phyloP scores from a whole-genome alignment of 164 flowering plant species.

The Magnolia officinalis region DNA sequence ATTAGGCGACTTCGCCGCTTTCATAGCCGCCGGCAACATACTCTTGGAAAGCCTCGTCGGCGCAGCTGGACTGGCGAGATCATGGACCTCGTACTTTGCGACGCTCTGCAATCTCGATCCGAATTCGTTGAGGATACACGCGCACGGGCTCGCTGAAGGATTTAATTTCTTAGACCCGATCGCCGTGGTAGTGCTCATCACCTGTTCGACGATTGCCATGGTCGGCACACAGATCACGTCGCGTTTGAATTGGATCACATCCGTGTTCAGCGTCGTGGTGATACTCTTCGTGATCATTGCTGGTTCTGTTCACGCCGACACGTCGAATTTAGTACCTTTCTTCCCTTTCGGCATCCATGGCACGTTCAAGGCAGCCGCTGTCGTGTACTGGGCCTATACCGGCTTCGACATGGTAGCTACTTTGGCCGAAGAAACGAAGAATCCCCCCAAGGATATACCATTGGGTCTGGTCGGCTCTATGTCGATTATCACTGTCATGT shows the following conservation, averaged over 20 bases:
- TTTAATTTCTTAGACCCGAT: slow-evolving; percentile 66
- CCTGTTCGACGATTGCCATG: slow-evolving; percentile 46
- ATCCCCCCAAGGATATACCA: slow-evolving; percentile 69
- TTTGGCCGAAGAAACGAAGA: slow-evolving; percentile 81
- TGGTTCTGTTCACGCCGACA: slow-evolving; percentile 44
- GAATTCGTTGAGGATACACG: slow-evolving; percentile 43
- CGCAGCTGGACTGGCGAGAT: slow-evolving; percentile 64
- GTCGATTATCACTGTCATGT: slow-evolving; percentile 60
- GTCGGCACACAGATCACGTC: slow-evolving; percentile 54
- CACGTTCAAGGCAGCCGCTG: slow-evolving; percentile 60
- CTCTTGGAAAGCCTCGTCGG: slow-evolving; percentile 67
- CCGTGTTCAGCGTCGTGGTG: slow-evolving; percentile 31
- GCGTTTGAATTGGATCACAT: slow-evolving; percentile 43
- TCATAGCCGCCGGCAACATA: slow-evolving; percentile 68
- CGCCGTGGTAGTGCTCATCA: slow-evolving; percentile 44
- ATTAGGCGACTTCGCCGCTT: slow-evolving; percentile 72
- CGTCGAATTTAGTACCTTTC: slow-evolving; percentile 52
- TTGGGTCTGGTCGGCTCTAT: slow-evolving; percentile 71
- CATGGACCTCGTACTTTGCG: slow-evolving; percentile 73
- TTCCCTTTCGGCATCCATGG: slow-evolving; percentile 58
- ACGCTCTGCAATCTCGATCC: slow-evolving; percentile 40
- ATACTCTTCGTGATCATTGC: slow-evolving; percentile 44
- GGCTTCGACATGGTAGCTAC: slow-evolving; percentile 86
- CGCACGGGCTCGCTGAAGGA: slow-evolving; percentile 33
- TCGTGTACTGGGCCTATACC: slow-evolving; percentile 74